Evolutionary conservation across 2,329 filamentous ascomycete species (phyloP).

Genomic region (Trichocomaceae sp.): DNA sequence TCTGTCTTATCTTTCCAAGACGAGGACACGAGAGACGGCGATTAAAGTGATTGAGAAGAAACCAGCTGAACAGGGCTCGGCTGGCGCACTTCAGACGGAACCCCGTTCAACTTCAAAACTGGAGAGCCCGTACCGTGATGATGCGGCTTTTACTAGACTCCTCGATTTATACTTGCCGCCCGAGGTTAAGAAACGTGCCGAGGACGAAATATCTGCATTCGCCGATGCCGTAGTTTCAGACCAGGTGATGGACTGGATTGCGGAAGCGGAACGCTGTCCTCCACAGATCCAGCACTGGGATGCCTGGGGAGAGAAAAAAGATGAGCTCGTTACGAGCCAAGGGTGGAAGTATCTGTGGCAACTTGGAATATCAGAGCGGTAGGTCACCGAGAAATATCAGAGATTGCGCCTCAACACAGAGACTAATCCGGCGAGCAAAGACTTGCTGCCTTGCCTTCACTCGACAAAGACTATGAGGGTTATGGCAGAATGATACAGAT

Average conservation of each 20-base stretch:
- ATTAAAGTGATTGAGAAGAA: no score
- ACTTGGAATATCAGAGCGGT: constrained; percentile 29
- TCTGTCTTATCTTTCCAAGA: no score
- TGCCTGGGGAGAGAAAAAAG: constrained; percentile 55
- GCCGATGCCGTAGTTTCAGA: background rate
- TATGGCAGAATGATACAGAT: constrained; percentile 19
- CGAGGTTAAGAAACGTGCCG: background rate
- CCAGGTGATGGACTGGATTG: constrained; percentile 18
- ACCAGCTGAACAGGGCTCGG: no score
- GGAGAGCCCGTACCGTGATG: background rate
- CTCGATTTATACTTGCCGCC: background rate
- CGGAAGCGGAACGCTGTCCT: constrained; percentile 59
- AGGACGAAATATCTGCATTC: background rate
- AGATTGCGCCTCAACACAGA: background rate
- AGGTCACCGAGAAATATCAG: background rate
- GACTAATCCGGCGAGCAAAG: background rate
- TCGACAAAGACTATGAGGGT: constrained; percentile 3
- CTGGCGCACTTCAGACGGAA: no score
- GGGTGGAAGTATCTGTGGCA: constrained; percentile 51
- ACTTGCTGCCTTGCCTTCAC: background rate
- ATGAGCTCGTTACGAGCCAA: constrained; percentile 56
- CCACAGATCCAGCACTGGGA: constrained; percentile 56
- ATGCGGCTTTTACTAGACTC: constrained; percentile 2
- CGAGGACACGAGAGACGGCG: no score
- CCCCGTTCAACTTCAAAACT: background rate